These are phyloP conservation scores for Penicillium macrosclerotiorum DNA, from an alignment of 495 filamentous ascomycete species.

Conservation along the genomic window DNA sequence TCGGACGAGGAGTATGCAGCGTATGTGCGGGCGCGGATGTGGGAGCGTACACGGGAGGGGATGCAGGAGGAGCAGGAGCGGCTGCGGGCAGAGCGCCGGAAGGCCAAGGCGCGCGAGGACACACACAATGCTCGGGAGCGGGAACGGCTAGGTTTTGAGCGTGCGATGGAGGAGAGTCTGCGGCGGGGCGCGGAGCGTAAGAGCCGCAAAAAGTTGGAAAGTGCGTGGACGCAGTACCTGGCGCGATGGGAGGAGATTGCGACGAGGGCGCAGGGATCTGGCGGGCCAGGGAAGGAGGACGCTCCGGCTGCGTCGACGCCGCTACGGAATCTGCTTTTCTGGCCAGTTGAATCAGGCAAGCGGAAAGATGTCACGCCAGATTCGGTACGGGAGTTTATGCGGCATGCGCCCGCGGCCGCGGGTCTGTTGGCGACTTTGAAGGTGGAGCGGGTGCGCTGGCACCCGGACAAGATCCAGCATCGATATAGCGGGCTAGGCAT, in stretches of 20 bases:
- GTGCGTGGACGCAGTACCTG: slow-evolving; percentile 63
- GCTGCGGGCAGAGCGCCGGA: slow-evolving; percentile 54
- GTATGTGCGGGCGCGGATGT: slow-evolving; percentile 86
- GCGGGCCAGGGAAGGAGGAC: no score
- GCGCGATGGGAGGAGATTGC: slow-evolving; percentile 60
- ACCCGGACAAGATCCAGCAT: slow-evolving; percentile 98
- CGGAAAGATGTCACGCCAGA: slow-evolving; percentile 58
- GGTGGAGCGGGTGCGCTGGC: slow-evolving; percentile 86
- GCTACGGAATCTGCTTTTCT: slow-evolving; percentile 59
- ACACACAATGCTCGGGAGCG: slow-evolving; percentile 33
- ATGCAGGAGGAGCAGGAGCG: slow-evolving; percentile 64
- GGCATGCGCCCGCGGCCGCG: slow-evolving; percentile 39
- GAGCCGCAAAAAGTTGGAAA: slow-evolving; percentile 48
- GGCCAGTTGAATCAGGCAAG: slow-evolving; percentile 71
- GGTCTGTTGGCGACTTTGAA: slow-evolving; percentile 65
- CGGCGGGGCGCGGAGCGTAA: slow-evolving; percentile 48
- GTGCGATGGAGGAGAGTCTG: slow-evolving; percentile 52
- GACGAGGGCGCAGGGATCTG: no score
- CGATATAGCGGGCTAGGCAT: slow-evolving; percentile 65
- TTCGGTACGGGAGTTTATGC: slow-evolving; percentile 63
- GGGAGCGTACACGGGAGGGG: slow-evolving; percentile 76
- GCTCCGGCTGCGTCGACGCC: slow-evolving; percentile 5
- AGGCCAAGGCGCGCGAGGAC: slow-evolving; percentile 39
- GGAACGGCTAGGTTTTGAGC: slow-evolving; percentile 36
- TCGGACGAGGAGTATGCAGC: slow-evolving; percentile 84